These are phyloP conservation scores for Exutisphaerella laricina DNA, from an alignment of 2,329 filamentous ascomycete genomes.

Conservation along the genomic window DNA sequence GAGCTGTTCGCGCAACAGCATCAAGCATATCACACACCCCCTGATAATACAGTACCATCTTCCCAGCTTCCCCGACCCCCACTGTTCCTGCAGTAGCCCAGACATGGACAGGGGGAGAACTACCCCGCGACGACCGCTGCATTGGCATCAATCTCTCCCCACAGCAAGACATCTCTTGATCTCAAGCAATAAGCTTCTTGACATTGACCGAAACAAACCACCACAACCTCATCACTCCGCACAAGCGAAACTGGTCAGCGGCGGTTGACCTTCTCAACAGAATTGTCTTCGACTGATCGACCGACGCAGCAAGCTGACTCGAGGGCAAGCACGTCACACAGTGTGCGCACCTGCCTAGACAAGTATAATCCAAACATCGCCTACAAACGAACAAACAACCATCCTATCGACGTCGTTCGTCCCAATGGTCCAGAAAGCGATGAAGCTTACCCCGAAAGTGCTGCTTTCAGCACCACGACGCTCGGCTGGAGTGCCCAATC, in stretches of 20 bases:
- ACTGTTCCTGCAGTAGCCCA: background rate
- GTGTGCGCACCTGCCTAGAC: background rate
- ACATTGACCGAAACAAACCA: background rate
- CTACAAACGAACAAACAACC: background rate
- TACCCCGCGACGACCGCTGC: background rate
- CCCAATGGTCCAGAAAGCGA: conserved; percentile 63
- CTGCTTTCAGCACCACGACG: conserved; percentile 70
- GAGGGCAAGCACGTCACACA: background rate
- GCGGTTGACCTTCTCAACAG: background rate
- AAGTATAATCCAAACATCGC: background rate
- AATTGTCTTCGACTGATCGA: background rate
- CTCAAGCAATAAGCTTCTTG: no score
- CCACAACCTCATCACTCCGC: background rate
- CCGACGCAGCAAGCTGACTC: background rate
- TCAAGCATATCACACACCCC: no score
- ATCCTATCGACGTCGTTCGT: background rate
- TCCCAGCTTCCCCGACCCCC: background rate
- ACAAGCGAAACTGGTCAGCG: background rate
- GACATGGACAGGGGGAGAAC: background rate
- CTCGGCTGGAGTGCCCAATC: conserved; percentile 64
- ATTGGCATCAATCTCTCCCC: background rate
- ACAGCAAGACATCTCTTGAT: background rate
- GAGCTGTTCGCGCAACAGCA: no score
- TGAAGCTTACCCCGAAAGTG: conserved; percentile 70
- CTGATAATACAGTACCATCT: no score